Base-by-base conservation (phyloP, 441 rosid species). In the Oxalis stricta region DNA sequence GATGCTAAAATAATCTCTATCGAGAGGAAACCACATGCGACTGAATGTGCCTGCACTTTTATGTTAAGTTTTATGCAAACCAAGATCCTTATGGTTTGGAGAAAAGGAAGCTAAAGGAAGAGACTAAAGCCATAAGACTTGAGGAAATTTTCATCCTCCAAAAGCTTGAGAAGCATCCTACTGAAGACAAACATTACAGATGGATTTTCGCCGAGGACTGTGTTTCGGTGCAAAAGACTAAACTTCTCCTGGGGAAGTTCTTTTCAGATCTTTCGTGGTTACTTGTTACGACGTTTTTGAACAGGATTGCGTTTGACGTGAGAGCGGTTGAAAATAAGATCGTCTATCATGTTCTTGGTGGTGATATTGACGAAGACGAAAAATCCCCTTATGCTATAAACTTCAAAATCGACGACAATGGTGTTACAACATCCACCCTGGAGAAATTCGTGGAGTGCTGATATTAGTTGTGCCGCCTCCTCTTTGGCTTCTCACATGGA, bases 1-100 rank as follows among this genome's bases (percentile, higher is more conserved):
- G 94, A 89, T 72, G 94, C 84, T 36, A 75, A 59, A 61, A 80
- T 85, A 55, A 67, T 48, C 53, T 77, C 94, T 13, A 68, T 89
- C 26, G 73, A 82, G 74, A 76, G 96, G 58, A 76, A 64, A 64
- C 88, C 79, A 39, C 95, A 85, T 46, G 76, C 66, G 34, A 36
- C 68, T n/a, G 55, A 58, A 31, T 89, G 96, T 53, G 56, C 48
- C 22, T 89, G 95, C 60, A 49, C 54, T 69, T 85, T 41, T 65
- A 70, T 16, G 57, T 85, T 8, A 74, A 71, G 23, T 53, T 70
- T 13, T 78, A 77, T 38, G 53, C 64, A 46, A 63, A 72, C 41
- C 75, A 71, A 55, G 69, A 76, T 33, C 72, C 70, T 41, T 59
- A 77, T 41, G 86, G 86, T 10, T 64, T 68, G 0, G 92, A 80